phyloP scores from a whole-genome alignment of 2,329 filamentous ascomycete genomes.

The Bipolaris sorokiniana region DNA sequence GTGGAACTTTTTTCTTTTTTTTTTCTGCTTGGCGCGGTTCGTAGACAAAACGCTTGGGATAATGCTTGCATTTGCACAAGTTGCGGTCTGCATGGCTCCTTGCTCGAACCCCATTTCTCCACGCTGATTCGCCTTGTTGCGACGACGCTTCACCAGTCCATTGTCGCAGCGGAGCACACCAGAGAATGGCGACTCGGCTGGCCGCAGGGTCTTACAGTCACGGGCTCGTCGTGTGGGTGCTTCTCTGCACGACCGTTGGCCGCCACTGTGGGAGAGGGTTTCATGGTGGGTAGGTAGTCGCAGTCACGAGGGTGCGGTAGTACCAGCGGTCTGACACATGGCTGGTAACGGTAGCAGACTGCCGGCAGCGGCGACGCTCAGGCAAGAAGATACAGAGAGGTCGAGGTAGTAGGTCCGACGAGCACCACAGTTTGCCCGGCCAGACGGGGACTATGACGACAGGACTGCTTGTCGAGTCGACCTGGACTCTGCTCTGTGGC shows the following conservation, averaged over 20 bases:
- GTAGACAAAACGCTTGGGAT: constrained; percentile 24
- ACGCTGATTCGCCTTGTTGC: constrained; percentile 39
- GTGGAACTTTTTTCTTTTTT: constrained; percentile 10
- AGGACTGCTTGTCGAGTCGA: constrained; percentile 11
- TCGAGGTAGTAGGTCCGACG: constrained; percentile 11
- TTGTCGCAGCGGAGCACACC: constrained; percentile 35
- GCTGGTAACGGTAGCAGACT: not conserved
- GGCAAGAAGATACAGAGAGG: constrained; percentile 1
- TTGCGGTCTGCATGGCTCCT: constrained; percentile 31
- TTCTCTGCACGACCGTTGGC: constrained; percentile 36
- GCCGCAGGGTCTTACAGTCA: constrained; percentile 44
- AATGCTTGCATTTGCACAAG: constrained; percentile 37
- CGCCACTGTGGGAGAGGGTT: constrained; percentile 33
- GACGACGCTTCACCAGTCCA: constrained; percentile 26
- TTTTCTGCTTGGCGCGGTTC: constrained; percentile 27
- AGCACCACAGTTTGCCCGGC: constrained; percentile 3
- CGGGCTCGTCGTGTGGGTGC: constrained; percentile 40
- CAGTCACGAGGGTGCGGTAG: constrained; percentile 16
- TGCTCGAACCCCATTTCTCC: constrained; percentile 28
- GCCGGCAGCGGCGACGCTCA: constrained; percentile 10
- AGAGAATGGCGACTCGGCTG: constrained; percentile 23
- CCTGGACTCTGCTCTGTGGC: constrained; percentile 6
- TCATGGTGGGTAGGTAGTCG: constrained; percentile 15
- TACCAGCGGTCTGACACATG: constrained; percentile 36
- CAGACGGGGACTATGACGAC: constrained; percentile 18